A percentile compares a stretch with the other conserved stretches of the same genome.
Evolutionary conservation across 164 flowering plant species (phyloP).

Genomic region (Buxus sempervirens): DNA sequence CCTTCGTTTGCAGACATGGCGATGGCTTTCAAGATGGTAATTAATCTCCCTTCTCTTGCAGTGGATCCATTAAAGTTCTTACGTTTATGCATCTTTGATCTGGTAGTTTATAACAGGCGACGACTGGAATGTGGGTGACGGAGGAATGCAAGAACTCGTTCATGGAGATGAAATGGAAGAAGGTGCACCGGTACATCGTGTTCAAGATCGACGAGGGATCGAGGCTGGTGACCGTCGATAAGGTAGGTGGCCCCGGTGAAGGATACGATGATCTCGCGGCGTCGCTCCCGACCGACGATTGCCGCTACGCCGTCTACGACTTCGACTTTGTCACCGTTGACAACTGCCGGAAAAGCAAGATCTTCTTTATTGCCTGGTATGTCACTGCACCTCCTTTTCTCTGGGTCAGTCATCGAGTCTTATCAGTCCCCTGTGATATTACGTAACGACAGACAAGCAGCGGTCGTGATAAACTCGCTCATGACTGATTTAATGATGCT

Average conservation of each 20-base stretch:
- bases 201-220: slow-evolving; percentile 90
- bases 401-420: neutral
- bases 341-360: slow-evolving; percentile 93
- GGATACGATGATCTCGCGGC: slow-evolving; percentile 79
- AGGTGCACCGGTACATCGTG: slow-evolving; percentile 77
- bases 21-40: slow-evolving; percentile 98
- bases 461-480: too few relatives aligned
- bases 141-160: slow-evolving; percentile 88
- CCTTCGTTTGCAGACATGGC: slow-evolving; percentile 47
- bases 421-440: too few relatives aligned
- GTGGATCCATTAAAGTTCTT: too few relatives aligned
- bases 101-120: slow-evolving; percentile 46
- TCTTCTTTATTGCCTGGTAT: slow-evolving; percentile 96
- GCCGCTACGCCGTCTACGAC: slow-evolving; percentile 93
- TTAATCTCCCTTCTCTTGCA: too few relatives aligned
- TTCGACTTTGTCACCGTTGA: slow-evolving; percentile 91
- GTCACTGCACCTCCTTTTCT: slow-evolving; percentile 1
- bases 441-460: too few relatives aligned
- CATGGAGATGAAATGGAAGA: slow-evolving; percentile 98
- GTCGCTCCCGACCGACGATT: slow-evolving; percentile 81
- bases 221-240: slow-evolving; percentile 72
- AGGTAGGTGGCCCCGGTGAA: slow-evolving; percentile 82
- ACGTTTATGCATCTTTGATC: neutral
- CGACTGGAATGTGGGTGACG: slow-evolving; percentile 81
- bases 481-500: too few relatives aligned